Percentiles rank a stretch among this genome's conserved stretches.
phyloP scores from a whole-genome alignment of 208 protist species.

The Trypanosoma avium region DNA sequence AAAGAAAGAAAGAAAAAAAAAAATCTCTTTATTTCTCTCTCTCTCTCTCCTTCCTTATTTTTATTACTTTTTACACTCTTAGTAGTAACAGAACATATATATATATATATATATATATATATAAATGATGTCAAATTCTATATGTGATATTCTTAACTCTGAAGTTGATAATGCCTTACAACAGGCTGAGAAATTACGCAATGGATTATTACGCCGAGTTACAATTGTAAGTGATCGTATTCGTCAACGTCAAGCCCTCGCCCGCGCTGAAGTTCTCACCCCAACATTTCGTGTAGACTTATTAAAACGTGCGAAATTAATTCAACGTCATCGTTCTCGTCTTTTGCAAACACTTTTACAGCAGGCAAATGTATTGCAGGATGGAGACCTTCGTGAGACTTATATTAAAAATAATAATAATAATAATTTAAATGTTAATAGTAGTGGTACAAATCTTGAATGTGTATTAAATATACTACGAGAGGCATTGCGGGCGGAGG shows the following conservation, averaged over 20 bases:
- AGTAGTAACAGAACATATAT: not conserved
- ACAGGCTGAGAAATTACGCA: conserved; percentile 7
- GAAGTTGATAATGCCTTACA: conserved; percentile 18
- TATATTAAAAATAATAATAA: too few relatives aligned
- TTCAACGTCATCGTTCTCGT: conserved; percentile 38
- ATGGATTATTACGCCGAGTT: conserved; percentile 12
- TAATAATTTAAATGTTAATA: too few relatives aligned
- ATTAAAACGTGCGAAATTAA: conserved; percentile 21
- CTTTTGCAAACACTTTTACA: conserved; percentile 40
- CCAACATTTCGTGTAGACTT: conserved; percentile 23
- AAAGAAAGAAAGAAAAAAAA: not conserved
- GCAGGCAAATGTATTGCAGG: conserved; percentile 5
- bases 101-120: not conserved
- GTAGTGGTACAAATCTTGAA: conserved; percentile 5
- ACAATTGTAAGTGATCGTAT: conserved; percentile 8
- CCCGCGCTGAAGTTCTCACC: conserved; percentile 17
- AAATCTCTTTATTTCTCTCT: not conserved
- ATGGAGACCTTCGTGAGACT: conserved; percentile 1
- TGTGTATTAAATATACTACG: conserved; percentile 19
- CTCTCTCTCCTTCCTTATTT: not conserved
- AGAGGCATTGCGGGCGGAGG: conserved; percentile 19
- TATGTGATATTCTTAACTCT: not conserved
- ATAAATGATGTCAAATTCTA: conserved; percentile 5
- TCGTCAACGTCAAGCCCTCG: conserved; percentile 17
- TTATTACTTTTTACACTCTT: too few relatives aligned